A percentile compares a stretch with the other conserved stretches of the same genome.
These are phyloP conservation scores for Mucor racemosus DNA, from an alignment of 371 early-diverging fungal species.

Conservation along the genomic window DNA sequence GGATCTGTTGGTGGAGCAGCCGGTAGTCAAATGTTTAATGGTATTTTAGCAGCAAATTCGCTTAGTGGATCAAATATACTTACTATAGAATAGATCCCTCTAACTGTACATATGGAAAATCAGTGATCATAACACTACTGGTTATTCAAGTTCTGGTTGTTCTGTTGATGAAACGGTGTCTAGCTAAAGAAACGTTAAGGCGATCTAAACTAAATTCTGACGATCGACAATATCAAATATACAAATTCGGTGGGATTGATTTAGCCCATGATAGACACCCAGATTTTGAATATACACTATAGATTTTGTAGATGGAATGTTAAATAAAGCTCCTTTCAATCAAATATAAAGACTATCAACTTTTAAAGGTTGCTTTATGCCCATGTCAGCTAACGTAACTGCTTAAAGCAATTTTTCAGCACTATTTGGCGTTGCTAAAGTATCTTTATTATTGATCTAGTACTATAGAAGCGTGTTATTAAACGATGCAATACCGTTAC, in stretches of 20 bases:
- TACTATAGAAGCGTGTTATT: no score
- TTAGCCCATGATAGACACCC: conserved; percentile 53
- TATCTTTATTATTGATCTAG: no score
- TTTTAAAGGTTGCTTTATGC: no score
- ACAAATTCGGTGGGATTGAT: conserved; percentile 41
- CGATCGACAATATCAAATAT: conserved; percentile 32
- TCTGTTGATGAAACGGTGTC: conserved; percentile 25
- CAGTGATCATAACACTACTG: conserved; percentile 26
- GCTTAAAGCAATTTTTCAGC: no score
- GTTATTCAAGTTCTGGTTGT: conserved; percentile 34
- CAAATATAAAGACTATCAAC: no score
- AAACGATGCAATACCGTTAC: no score
- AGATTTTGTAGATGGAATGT: no score
- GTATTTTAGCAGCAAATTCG: no score
- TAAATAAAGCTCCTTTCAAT: no score
- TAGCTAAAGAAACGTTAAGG: conserved; percentile 37
- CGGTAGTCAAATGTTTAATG: conserved; percentile 47
- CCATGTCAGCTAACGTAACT: no score
- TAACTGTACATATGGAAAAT: conserved; percentile 18
- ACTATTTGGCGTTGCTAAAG: background rate
- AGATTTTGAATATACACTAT: conserved; percentile 38
- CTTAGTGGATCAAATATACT: no score
- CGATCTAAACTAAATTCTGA: conserved; percentile 29
- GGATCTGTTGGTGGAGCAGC: conserved; percentile 47
- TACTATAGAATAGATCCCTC: conserved; percentile 1